A percentile compares a stretch with the other conserved stretches of the same genome.
These are phyloP conservation scores for Kregervanrija pseudodelftensis DNA, from an alignment of 805 yeast species.

Conservation along the genomic window DNA sequence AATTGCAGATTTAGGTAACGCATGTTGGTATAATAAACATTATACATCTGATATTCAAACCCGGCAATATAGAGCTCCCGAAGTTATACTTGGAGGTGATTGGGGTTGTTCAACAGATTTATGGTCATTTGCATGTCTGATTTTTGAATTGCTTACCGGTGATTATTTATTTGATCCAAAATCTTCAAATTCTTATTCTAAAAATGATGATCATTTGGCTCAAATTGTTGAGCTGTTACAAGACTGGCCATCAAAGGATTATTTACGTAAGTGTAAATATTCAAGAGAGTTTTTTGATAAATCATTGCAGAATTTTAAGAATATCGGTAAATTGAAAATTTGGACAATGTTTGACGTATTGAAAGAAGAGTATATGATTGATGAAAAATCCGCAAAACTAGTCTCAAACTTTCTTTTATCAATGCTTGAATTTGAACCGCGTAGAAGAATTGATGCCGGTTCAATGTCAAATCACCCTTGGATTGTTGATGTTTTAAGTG, in stretches of 20 bases:
- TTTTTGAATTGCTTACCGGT: conserved; percentile 55
- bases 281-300: conserved; percentile 35
- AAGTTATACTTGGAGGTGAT: conserved; percentile 46
- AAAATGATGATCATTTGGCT: conserved; percentile 58
- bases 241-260: conserved; percentile 31
- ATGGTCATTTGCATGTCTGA: conserved; percentile 54
- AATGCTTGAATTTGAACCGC: conserved; percentile 44
- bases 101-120: conserved; percentile 62
- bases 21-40: conserved; percentile 57
- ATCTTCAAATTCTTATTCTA: conserved; percentile 37
- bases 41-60: conserved; percentile 66
- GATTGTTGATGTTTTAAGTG: conserved; percentile 29
- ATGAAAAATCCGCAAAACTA: conserved; percentile 30
- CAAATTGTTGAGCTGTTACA: conserved; percentile 49
- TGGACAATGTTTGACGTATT: conserved; percentile 47
- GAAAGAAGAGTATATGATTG: conserved; percentile 42
- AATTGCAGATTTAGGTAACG: conserved; percentile 66
- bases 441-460: conserved; percentile 47
- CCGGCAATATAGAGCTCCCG: conserved; percentile 61
- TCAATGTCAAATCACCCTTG: conserved; percentile 48
- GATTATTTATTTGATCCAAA: conserved; percentile 60
- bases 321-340: conserved; percentile 40
- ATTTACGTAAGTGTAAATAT: conserved; percentile 32
- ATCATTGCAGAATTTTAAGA: conserved; percentile 28
- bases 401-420: conserved; percentile 41